phyloP scores from a whole-genome alignment of 73 alveolate species.

The Paramecium sonneborni region DNA sequence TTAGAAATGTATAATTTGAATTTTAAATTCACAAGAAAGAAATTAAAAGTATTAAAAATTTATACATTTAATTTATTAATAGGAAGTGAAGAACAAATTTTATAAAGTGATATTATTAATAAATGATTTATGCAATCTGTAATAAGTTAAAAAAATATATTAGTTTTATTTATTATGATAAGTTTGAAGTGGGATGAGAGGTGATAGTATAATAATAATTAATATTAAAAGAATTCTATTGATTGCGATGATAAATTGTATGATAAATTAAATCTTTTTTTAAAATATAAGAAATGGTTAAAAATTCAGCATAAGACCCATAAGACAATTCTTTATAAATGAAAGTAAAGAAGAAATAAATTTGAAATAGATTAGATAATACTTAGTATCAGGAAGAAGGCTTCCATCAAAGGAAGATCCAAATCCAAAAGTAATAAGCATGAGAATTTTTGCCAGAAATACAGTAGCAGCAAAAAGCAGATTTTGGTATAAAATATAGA shows the following conservation, averaged over 20 bases:
- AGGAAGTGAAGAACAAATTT: too few species aligned
- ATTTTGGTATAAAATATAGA: slow-evolving; percentile 83
- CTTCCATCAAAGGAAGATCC: slow-evolving; percentile 84
- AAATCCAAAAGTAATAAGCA: slow-evolving; percentile 84
- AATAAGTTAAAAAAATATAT: too few species aligned
- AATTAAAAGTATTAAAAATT: too few species aligned
- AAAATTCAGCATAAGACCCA: slow-evolving; percentile 53
- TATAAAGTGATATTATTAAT: too few species aligned
- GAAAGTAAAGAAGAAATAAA: background rate
- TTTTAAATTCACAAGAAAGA: too few species aligned
- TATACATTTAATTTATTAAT: too few species aligned
- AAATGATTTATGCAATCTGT: too few species aligned
- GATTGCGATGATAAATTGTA: background rate
- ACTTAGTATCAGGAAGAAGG: slow-evolving; percentile 84
- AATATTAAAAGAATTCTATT: background rate
- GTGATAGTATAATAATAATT: too few species aligned
- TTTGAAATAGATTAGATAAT: slow-evolving; percentile 76
- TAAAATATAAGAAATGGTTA: slow-evolving; percentile 38
- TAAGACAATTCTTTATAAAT: background rate
- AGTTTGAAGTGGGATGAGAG: too few species aligned
- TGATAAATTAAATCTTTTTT: slow-evolving; percentile 48
- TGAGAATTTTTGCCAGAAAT: slow-evolving; percentile 91
- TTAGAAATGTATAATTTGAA: too few species aligned
- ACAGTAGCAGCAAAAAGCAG: slow-evolving; percentile 87
- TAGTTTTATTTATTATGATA: too few species aligned